Evolutionary conservation across 1,284 basidiomycete genomes (phyloP).

Genomic region (Austroboletus niveus): DNA sequence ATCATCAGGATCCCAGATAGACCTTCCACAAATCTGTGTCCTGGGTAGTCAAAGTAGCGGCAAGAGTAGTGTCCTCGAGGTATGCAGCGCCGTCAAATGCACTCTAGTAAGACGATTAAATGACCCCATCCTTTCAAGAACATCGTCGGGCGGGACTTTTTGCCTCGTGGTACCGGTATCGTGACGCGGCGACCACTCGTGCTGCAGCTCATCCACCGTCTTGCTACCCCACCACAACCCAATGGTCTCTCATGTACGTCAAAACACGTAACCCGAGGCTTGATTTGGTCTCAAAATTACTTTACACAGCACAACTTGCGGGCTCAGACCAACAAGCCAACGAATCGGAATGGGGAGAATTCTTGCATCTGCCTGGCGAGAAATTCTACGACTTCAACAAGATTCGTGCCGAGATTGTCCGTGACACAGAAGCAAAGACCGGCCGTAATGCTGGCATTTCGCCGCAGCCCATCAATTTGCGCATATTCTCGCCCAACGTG

Average conservation of each 20-base stretch:
- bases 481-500: conserved; percentile 96
- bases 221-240: conserved; percentile 45
- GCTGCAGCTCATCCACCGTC: conserved; percentile 91
- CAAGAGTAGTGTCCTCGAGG: conserved; percentile 86
- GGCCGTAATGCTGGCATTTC: conserved; percentile 97
- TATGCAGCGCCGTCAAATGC: conserved; percentile 32
- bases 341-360: conserved; percentile 97
- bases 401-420: conserved; percentile 94
- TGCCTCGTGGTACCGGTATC: conserved; percentile 97
- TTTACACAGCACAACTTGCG: conserved; percentile 42
- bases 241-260: conserved; percentile 46
- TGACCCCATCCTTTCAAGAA: conserved; percentile 54
- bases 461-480: conserved; percentile 93
- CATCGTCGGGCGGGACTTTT: conserved; percentile 95
- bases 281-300: conserved; percentile 5
- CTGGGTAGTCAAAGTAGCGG: conserved; percentile 85
- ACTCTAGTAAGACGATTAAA: neutral
- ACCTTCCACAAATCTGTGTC: conserved; percentile 85
- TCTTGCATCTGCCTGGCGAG: conserved; percentile 92
- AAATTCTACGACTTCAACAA: conserved; percentile 98
- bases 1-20: conserved; percentile 70
- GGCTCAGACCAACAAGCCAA: conserved; percentile 72
- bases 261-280: neutral
- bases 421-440: conserved; percentile 97
- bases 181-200: conserved; percentile 95